Base-by-base conservation (phyloP, 2,329 filamentous ascomycete species). In the Cadophora luteo-olivacea region DNA sequence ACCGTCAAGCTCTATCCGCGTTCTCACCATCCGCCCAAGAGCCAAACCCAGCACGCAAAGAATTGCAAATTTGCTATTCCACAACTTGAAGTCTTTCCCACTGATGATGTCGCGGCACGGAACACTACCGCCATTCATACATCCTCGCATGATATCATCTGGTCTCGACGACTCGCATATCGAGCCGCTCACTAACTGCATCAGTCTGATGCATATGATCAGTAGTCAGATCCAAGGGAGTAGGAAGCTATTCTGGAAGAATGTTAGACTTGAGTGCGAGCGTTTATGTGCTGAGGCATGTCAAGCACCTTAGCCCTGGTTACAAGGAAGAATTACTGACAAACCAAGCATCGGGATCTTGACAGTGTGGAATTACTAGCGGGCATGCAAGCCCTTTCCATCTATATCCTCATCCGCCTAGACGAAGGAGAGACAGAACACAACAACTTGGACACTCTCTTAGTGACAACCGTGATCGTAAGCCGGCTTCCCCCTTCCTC, bases 171-270 rank as follows among this genome's bases (percentile, higher is more conserved):
- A 71, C 33, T 66, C 71, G 8, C 51, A 77, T 4, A 75, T 80
- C 72, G 81, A 82, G 69, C 75, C 80, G 48, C 70, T 83, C 8
- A 75, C 67, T 6, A 83, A 81, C 61, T 83, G 82, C 68, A 77
- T 82, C n/a, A 81, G 76, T 66, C 69, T 83, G 48, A 69, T 82
- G 32, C 76, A 79, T 62, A 82, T 83, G 80, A 76, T 82, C 25
- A 76, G 75, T 9, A 75, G 73, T 49, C 73, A 74, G 3, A 64
- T 76, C 1, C 74, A 73, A 55, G 79, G 78, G 0, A 80, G 77
- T 72, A 77, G 78, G 64, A 82, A 79, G 64, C 66, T 83, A 25
- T 82, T 83, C 65, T 84, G 82, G 82, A 80, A 76, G 63, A 83
- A 83, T 71, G 81, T 84, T 25, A 70, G 74, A 29, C 55, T 77